phyloP scores from a whole-genome alignment of 83 land plant species.

The Picea engelmannii region DNA sequence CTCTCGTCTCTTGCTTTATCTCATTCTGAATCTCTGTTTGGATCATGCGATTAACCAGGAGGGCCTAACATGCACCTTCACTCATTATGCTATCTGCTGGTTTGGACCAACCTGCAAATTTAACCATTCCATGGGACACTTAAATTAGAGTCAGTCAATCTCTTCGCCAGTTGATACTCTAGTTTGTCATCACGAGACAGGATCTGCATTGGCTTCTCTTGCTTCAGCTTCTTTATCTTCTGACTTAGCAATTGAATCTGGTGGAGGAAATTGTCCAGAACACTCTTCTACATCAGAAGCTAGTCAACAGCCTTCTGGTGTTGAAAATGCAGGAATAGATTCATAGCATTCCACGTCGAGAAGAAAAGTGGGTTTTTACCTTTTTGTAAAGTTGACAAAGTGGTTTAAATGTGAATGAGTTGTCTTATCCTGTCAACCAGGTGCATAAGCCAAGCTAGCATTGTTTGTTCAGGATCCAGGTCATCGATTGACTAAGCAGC shows the following conservation, averaged over 20 bases:
- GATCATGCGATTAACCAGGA: too few relatives aligned
- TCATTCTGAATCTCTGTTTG: too few relatives aligned
- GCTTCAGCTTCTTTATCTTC: constrained; percentile 32
- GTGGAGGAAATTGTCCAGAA: constrained; percentile 29
- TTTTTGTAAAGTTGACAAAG: background rate
- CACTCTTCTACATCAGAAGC: constrained; percentile 42
- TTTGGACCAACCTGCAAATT: too few relatives aligned
- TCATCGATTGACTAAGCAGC: too few relatives aligned
- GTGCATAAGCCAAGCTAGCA: constrained; percentile 16
- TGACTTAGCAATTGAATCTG: constrained; percentile 44
- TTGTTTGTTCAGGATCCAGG: background rate
- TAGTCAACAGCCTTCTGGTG: constrained; percentile 50
- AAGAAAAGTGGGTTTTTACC: background rate
- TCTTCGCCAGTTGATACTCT: constrained; percentile 47
- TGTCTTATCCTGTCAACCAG: background rate
- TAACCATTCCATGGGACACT: constrained; percentile 37
- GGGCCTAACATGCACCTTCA: too few relatives aligned
- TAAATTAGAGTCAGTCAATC: constrained; percentile 27
- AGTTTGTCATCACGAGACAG: constrained; percentile 37
- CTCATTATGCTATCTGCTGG: too few relatives aligned
- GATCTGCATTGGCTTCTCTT: constrained; percentile 42
- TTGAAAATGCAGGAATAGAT: constrained; percentile 41
- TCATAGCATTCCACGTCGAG: constrained; percentile 18
- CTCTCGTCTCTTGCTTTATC: too few relatives aligned
- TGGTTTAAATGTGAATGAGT: background rate